Evolutionary conservation across 495 filamentous ascomycete species (phyloP).

Genomic region (Durotheca rogersii): DNA sequence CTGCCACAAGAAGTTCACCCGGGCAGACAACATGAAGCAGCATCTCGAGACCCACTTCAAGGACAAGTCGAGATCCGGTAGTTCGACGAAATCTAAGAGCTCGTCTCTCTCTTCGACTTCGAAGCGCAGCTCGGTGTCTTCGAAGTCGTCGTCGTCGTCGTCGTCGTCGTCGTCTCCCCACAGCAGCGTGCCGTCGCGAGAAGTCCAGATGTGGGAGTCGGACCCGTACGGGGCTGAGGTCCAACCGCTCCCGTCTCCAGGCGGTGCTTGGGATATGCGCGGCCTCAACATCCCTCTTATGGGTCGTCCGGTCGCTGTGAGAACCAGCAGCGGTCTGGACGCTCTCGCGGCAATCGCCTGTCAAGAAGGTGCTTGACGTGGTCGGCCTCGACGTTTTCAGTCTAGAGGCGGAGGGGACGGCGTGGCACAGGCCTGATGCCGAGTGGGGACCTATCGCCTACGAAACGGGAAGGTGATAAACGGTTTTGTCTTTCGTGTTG

Average conservation of each 20-base stretch:
- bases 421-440: no score
- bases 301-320: conserved; percentile 35
- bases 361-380: conserved; percentile 40
- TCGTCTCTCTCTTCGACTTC: conserved; percentile 36
- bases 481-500: conserved; percentile 6
- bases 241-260: conserved; percentile 34
- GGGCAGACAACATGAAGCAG: conserved; percentile 98
- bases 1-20: conserved; percentile 91
- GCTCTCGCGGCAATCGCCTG: conserved; percentile 45
- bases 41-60: conserved; percentile 86
- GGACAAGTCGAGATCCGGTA: conserved; percentile 44
- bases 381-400: no score
- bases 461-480: conserved; percentile 22
- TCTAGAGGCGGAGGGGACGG: no score
- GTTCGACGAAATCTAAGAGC: conserved; percentile 36
- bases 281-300: conserved; percentile 42
- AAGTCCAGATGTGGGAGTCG: conserved; percentile 37
- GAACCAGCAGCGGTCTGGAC: conserved; percentile 44
- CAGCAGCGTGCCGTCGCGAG: conserved; percentile 24
- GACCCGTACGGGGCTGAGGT: conserved; percentile 26
- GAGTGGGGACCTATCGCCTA: no score
- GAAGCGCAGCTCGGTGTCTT: conserved; percentile 37
- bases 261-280: conserved; percentile 46
- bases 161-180: conserved; percentile 30
- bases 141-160: conserved; percentile 37